Conservation (phyloP, 2,329 filamentous ascomycete genomes). For the Fusarium dimerum region DNA sequence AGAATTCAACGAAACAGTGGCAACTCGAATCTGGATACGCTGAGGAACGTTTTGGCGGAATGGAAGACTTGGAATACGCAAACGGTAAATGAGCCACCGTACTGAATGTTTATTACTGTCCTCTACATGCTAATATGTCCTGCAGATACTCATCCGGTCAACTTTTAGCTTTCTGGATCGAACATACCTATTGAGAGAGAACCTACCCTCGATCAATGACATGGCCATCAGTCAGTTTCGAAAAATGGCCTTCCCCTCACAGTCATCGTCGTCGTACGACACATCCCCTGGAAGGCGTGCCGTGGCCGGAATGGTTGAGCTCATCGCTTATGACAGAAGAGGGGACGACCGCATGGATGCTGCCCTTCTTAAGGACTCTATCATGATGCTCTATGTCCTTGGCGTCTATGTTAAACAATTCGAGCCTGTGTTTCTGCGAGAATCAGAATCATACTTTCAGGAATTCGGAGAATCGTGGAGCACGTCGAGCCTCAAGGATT, state of each 20-base stretch:
- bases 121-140: conserved; percentile 5
- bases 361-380: conserved; percentile 68
- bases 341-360: conserved; percentile 59
- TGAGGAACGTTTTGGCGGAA: conserved; percentile 55
- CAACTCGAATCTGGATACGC: conserved; percentile 60
- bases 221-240: conserved; percentile 78
- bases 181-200: conserved; percentile 77
- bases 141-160: conserved; percentile 73
- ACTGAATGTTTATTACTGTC: neutral
- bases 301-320: conserved; percentile 64
- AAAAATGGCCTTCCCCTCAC: conserved; percentile 50
- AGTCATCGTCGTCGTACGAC: conserved; percentile 8
- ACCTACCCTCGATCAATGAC: conserved; percentile 73
- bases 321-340: conserved; percentile 72
- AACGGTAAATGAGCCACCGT: conserved; percentile 50
- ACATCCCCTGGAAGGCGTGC: conserved; percentile 33
- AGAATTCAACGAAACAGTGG: conserved; percentile 52
- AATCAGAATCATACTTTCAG: conserved; percentile 68
- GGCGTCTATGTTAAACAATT: conserved; percentile 78
- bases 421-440: conserved; percentile 70
- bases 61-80: conserved; percentile 83
- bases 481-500: conserved; percentile 66
- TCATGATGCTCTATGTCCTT: conserved; percentile 84
- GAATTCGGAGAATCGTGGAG: conserved; percentile 70
- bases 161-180: conserved; percentile 95